phyloP scores from a whole-genome alignment of 2,329 filamentous ascomycete species.

The Trichoderma breve region DNA sequence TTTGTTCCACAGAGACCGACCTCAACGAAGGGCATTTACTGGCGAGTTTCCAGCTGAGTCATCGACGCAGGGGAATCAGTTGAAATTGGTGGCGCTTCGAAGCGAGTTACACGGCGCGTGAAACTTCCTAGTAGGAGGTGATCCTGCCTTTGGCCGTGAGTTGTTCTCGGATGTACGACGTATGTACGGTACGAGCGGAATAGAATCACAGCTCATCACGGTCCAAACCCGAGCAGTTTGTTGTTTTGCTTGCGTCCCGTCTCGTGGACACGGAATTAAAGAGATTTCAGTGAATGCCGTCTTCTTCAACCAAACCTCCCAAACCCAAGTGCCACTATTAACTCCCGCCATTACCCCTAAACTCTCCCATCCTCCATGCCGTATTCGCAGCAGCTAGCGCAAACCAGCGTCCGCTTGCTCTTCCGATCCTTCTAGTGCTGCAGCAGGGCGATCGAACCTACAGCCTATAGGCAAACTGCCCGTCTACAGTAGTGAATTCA shows the following conservation, averaged over 20 bases:
- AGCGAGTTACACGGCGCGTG: not conserved
- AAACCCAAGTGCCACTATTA: not conserved
- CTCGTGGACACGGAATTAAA: not conserved
- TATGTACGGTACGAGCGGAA: not conserved
- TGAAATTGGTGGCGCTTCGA: not conserved
- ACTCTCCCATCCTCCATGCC: not conserved
- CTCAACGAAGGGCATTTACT: not conserved
- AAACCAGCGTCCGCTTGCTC: not conserved
- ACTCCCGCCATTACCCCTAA: not conserved
- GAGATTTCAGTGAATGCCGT: not conserved
- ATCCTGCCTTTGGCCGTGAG: not conserved
- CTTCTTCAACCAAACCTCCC: not conserved
- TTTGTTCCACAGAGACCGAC: not conserved
- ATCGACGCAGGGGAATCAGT: not conserved
- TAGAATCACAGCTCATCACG: not conserved
- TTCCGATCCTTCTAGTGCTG: not conserved
- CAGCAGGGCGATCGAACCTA: not conserved
- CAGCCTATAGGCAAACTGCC: not conserved
- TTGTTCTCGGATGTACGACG: not conserved
- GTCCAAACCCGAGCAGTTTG: not conserved
- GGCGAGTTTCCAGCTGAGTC: not conserved
- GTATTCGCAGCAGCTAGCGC: conserved; percentile 3
- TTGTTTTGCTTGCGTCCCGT: not conserved
- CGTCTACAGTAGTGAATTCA: not conserved
- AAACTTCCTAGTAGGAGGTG: not conserved